Conservation (phyloP, 139 green algal genomes). For the Chlamydomonas schloesseri region DNA sequence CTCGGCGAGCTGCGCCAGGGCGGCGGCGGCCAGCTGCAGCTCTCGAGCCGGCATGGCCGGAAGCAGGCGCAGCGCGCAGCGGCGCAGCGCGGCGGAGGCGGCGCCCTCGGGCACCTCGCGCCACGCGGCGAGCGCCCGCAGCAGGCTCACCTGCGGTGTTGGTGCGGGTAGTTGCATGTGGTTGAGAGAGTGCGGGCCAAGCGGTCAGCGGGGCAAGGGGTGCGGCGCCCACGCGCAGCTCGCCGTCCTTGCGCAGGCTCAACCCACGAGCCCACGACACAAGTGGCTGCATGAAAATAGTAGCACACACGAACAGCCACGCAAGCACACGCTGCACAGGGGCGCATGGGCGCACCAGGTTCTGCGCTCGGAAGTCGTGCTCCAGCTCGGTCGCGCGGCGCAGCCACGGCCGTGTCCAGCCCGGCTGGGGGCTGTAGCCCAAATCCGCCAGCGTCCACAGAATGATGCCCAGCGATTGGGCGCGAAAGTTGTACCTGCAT, state of each 20-base stretch:
- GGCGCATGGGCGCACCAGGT: slow-evolving; percentile 15
- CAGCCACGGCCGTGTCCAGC: slow-evolving; percentile 37
- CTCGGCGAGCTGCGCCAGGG: slow-evolving; percentile 28
- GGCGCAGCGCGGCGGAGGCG: slow-evolving; percentile 1
- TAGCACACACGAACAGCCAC: too few species aligned
- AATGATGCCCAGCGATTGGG: slow-evolving; percentile 23
- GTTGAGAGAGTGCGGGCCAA: too few species aligned
- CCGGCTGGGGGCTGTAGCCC: slow-evolving; percentile 27
- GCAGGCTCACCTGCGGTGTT: not conserved
- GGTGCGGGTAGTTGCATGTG: too few species aligned
- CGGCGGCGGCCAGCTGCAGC: slow-evolving; percentile 36
- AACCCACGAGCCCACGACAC: too few species aligned
- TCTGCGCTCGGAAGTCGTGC: slow-evolving; percentile 3
- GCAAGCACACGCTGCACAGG: too few species aligned
- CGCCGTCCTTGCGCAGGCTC: too few species aligned
- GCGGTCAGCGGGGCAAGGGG: too few species aligned
- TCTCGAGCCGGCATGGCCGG: slow-evolving; percentile 3
- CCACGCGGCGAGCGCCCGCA: slow-evolving; percentile 27
- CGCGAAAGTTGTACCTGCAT: not conserved
- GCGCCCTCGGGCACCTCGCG: not conserved
- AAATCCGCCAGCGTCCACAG: slow-evolving; percentile 34
- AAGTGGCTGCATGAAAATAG: too few species aligned
- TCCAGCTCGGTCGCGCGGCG: not conserved
- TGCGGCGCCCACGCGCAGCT: too few species aligned
- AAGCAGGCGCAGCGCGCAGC: not conserved